These are phyloP conservation scores for Termitomyces sp. DNA, from an alignment of 768 basidiomycete genomes.

Conservation along the genomic window DNA sequence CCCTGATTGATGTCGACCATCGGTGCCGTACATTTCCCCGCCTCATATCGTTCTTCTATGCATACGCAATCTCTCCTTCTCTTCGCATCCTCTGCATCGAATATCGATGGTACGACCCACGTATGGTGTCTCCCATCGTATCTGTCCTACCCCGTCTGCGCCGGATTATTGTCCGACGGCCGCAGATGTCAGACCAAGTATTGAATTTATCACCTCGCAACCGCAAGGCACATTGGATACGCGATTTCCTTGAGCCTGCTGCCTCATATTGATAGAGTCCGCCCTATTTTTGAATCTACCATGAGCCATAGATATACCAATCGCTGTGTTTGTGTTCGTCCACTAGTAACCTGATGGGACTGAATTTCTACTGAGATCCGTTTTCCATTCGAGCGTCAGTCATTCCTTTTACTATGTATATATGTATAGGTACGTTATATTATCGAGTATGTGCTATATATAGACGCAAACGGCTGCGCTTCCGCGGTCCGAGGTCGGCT, in stretches of 20 bases:
- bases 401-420: neutral
- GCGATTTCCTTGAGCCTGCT: conserved; percentile 2
- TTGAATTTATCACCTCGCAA: conserved; percentile 18
- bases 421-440: neutral
- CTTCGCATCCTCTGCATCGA: conserved; percentile 34
- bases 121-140: conserved; percentile 29
- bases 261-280: neutral
- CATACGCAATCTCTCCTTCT: conserved; percentile 33
- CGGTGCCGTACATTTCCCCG: conserved; percentile 34
- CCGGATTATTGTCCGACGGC: conserved; percentile 27
- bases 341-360: neutral
- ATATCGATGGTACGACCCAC: conserved; percentile 41
- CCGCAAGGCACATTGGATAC: conserved; percentile 9
- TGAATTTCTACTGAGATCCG: neutral
- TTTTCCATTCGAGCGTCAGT: neutral
- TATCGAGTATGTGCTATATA: neutral
- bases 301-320: neutral
- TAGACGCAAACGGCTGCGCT: neutral
- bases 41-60: conserved; percentile 40
- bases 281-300: conserved; percentile 1
- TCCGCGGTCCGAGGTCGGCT: neutral
- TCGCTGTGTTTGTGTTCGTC: neutral
- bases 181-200: conserved; percentile 27
- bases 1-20: conserved; percentile 38
- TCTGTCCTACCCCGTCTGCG: conserved; percentile 27